Conservation (phyloP, 164 flowering plant genomes). For the Vitis rupestris region DNA sequence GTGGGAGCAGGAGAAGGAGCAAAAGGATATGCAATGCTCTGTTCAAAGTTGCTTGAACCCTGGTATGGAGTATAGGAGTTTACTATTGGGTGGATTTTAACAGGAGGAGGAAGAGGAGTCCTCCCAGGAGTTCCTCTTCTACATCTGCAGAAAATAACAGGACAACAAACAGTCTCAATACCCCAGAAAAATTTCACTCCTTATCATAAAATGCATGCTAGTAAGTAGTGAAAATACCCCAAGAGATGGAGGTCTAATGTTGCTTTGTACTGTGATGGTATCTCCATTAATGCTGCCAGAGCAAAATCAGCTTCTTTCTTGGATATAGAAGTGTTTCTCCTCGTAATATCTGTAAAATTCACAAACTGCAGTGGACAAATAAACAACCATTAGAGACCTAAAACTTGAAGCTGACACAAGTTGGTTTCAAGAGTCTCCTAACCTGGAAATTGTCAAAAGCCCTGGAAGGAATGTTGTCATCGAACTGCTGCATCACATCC, state of each 20-base stretch:
- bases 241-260: conserved; percentile 40
- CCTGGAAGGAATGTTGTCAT: conserved; percentile 54
- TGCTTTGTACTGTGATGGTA: conserved; percentile 53
- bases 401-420: not conserved
- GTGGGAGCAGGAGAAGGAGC: conserved; percentile 19
- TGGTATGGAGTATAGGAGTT: conserved; percentile 3
- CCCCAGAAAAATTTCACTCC: too few species aligned
- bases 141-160: conserved; percentile 17
- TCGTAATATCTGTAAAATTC: conserved; percentile 54
- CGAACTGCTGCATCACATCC: conserved; percentile 55
- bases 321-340: conserved; percentile 14
- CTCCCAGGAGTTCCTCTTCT: conserved; percentile 25
- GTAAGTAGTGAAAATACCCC: conserved; percentile 25
- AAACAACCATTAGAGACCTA: not conserved
- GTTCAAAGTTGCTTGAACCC: conserved; percentile 17
- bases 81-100: not conserved
- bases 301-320: conserved; percentile 56
- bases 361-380: conserved; percentile 42
- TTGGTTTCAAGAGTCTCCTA: not conserved
- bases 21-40: conserved; percentile 8
- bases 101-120: conserved; percentile 37
- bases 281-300: conserved; percentile 52
- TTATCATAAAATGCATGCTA: not conserved
- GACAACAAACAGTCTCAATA: not conserved
- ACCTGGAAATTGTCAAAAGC: conserved; percentile 64